Evolutionary conservation across 352 stramenopile species (phyloP).

Genomic region (Pythium folliculosum): DNA sequence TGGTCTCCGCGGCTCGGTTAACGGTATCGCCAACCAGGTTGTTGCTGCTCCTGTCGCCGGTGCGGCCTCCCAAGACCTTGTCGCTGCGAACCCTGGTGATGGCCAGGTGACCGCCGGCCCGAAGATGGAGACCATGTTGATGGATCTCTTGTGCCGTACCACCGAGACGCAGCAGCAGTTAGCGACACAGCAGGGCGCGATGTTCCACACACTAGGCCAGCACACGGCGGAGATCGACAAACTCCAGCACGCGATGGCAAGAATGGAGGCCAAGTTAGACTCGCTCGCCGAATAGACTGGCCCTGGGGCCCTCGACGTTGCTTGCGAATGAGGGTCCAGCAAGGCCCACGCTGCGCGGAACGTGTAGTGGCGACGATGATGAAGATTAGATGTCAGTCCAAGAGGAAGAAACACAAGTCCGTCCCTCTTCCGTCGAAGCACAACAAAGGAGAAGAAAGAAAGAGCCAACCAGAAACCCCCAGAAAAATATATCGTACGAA

Average conservation of each 20-base stretch:
- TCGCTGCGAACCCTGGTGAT: conserved; percentile 78
- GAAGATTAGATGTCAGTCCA: conserved; percentile 33
- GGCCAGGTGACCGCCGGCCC: conserved; percentile 80
- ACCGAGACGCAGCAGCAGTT: conserved; percentile 90
- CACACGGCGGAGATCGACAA: conserved; percentile 90
- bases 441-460: conserved; percentile 21
- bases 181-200: conserved; percentile 87
- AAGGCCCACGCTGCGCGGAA: not conserved
- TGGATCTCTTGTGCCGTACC: conserved; percentile 87
- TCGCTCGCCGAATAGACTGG: conserved; percentile 62
- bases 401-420: conserved; percentile 14
- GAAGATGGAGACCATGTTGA: conserved; percentile 91
- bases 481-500: conserved; percentile 25
- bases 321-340: conserved; percentile 8
- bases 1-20: conserved; percentile 58
- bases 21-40: conserved; percentile 81
- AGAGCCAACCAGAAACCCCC: conserved; percentile 8
- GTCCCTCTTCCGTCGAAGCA: conserved; percentile 24
- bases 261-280: conserved; percentile 91
- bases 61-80: conserved; percentile 72
- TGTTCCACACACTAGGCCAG: conserved; percentile 91
- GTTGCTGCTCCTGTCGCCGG: conserved; percentile 49
- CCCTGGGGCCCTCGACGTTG: not conserved
- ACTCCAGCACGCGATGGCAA: conserved; percentile 80
- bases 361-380: conserved; percentile 6